Conservation (phyloP, 2,329 filamentous ascomycete genomes). For the Aspergillus flavus region DNA sequence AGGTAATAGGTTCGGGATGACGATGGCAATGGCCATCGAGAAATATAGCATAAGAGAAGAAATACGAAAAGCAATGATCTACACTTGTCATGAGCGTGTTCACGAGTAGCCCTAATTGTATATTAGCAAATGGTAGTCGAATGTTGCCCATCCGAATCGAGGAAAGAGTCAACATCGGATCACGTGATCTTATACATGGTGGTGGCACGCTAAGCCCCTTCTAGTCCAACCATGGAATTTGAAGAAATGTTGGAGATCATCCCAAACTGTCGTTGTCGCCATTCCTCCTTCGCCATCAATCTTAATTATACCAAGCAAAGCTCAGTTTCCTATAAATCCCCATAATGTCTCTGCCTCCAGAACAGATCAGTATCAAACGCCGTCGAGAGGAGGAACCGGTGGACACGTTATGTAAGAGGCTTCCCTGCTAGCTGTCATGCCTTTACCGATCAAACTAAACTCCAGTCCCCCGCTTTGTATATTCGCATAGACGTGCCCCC, state of each 20-base stretch:
- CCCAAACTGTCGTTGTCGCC: neutral
- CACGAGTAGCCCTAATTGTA: neutral
- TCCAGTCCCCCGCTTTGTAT: neutral
- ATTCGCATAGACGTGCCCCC: neutral
- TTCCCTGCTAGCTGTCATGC: slow-evolving; percentile 1
- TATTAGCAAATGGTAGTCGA: neutral
- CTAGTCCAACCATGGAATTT: slow-evolving; percentile 12
- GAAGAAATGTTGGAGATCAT: slow-evolving; percentile 8
- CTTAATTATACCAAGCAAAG: neutral
- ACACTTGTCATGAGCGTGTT: neutral
- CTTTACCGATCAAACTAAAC: neutral
- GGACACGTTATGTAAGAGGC: slow-evolving; percentile 53
- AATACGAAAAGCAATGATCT: slow-evolving; percentile 12
- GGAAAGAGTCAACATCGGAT: slow-evolving; percentile 1
- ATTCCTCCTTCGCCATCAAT: neutral
- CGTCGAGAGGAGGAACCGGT: slow-evolving; percentile 59
- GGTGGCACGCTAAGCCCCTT: neutral
- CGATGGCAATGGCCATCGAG: slow-evolving; percentile 15
- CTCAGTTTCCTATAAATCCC: neutral
- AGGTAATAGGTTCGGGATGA: slow-evolving; percentile 18
- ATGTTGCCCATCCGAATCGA: neutral
- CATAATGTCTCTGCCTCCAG: slow-evolving; percentile 50
- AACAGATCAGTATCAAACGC: slow-evolving; percentile 58
- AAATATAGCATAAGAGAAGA: slow-evolving; percentile 17
- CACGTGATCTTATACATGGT: neutral